These are phyloP conservation scores for Ganoderma boninense DNA, from an alignment of 1,284 basidiomycete genomes.

Conservation along the genomic window DNA sequence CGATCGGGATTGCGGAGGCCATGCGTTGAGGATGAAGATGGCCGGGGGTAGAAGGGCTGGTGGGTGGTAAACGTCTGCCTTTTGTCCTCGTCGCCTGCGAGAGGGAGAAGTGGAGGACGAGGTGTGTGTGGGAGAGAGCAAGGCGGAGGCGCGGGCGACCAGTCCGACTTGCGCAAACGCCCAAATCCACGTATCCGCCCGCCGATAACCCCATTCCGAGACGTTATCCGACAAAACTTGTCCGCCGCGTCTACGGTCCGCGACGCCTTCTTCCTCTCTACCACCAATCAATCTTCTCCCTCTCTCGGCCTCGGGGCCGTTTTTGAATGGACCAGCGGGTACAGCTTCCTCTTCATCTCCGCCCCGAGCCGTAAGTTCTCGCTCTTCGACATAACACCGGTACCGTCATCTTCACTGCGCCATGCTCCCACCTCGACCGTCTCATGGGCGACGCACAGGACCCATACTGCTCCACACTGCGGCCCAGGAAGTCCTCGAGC, in stretches of 20 bases:
- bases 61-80: background rate
- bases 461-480: background rate
- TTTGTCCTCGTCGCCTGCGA: slow-evolving; percentile 26
- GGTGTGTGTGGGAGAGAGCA: background rate
- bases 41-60: background rate
- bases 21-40: slow-evolving; percentile 14
- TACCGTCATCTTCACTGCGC: background rate
- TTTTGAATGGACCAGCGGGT: background rate
- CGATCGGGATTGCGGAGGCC: slow-evolving; percentile 33
- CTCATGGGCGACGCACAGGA: background rate
- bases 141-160: background rate
- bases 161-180: background rate
- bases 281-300: background rate
- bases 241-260: too few relatives aligned
- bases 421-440: background rate
- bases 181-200: background rate
- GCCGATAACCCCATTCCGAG: background rate
- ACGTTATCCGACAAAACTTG: background rate
- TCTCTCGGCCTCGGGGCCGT: background rate
- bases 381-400: background rate
- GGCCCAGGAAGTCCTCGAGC: background rate
- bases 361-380: background rate
- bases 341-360: background rate
- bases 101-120: slow-evolving; percentile 18
- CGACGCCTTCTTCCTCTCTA: too few relatives aligned